Percentiles rank a stretch among this genome's conserved stretches.
Evolutionary conservation across 305 asterid genomes (phyloP).

Genomic region (Solanum aculeatissimum): DNA sequence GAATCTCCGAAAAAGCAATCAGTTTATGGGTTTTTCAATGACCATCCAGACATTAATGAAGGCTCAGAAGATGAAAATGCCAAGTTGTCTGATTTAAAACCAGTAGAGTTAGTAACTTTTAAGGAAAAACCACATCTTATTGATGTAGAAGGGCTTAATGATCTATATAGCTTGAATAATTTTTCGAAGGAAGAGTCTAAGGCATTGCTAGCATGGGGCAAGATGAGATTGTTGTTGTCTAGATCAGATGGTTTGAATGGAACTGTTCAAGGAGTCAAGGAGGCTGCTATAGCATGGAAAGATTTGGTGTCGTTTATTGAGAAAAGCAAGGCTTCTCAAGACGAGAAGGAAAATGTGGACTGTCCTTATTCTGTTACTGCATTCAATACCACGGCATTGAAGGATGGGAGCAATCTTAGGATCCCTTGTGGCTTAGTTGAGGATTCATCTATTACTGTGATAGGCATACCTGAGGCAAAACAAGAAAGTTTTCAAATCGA

Average conservation of each 20-base stretch:
- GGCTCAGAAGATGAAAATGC: constrained; percentile 1
- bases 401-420: constrained; percentile 25
- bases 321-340: constrained; percentile 16
- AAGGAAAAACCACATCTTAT: constrained; percentile 32
- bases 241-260: constrained; percentile 83
- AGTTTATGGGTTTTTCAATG: constrained; percentile 58
- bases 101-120: constrained; percentile 8
- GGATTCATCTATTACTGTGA: constrained; percentile 75
- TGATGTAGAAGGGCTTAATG: constrained; percentile 36
- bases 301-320: constrained; percentile 24
- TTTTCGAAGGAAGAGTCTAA: constrained; percentile 25
- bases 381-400: constrained; percentile 12
- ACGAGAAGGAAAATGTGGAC: constrained; percentile 3
- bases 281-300: constrained; percentile 54
- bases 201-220: constrained; percentile 46
- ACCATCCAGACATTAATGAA: constrained; percentile 18
- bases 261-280: constrained; percentile 71
- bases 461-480: constrained; percentile 56
- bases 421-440: constrained; percentile 85
- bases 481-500: constrained; percentile 55
- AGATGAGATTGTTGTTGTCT: constrained; percentile 53
- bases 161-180: constrained; percentile 41
- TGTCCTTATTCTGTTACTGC: constrained; percentile 53
- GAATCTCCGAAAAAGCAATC: constrained; percentile 47
- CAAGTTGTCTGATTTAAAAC: constrained; percentile 9